Evolutionary conservation across 768 basidiomycete species (phyloP).

Genomic region (Mycena latifolia): DNA sequence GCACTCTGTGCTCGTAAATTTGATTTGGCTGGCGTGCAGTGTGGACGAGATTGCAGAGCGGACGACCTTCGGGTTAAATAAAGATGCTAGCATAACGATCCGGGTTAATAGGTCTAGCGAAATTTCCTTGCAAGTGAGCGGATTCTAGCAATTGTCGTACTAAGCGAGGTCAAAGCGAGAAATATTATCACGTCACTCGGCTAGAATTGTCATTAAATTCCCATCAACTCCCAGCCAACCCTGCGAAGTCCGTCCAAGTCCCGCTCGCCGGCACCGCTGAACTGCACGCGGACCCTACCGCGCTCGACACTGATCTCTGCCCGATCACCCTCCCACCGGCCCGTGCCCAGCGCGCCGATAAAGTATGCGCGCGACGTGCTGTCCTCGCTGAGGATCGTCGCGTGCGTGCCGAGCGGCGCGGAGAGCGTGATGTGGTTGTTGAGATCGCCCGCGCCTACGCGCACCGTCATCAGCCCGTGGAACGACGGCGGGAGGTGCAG

Average conservation of each 20-base stretch:
- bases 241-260: conserved; percentile 39
- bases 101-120: too few relatives aligned
- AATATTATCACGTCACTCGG: conserved; percentile 1
- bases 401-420: conserved; percentile 39
- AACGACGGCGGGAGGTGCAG: conserved; percentile 58
- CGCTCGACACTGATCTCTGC: conserved; percentile 38
- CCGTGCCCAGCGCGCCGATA: conserved; percentile 47
- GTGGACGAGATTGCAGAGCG: too few relatives aligned
- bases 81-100: too few relatives aligned
- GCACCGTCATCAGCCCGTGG: conserved; percentile 53
- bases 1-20: too few relatives aligned
- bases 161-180: background rate
- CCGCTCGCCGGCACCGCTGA: conserved; percentile 37
- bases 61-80: too few relatives aligned
- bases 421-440: conserved; percentile 52
- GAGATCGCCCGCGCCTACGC: conserved; percentile 52
- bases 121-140: too few relatives aligned
- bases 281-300: conserved; percentile 43
- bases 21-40: too few relatives aligned
- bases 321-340: conserved; percentile 43
- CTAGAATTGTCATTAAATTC: conserved; percentile 11
- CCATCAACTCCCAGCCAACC: conserved; percentile 37
- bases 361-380: conserved; percentile 48
- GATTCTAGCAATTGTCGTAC: too few relatives aligned
- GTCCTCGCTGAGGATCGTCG: conserved; percentile 52